phyloP scores from a whole-genome alignment of 768 basidiomycete species.

The Kwoniella dendrophila region DNA sequence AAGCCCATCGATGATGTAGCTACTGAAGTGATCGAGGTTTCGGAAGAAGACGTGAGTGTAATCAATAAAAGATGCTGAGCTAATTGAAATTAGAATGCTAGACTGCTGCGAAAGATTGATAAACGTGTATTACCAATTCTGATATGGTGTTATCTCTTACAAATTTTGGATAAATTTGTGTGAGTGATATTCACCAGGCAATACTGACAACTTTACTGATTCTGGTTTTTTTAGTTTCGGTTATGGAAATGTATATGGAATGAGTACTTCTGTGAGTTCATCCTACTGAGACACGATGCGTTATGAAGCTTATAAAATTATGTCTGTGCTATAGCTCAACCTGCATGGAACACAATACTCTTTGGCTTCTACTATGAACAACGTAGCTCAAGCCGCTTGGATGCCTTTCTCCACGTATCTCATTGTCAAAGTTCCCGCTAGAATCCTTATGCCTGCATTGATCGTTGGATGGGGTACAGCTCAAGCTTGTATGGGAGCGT shows the following conservation, averaged over 20 bases:
- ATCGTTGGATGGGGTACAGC: slow-evolving; percentile 49
- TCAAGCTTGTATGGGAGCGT: slow-evolving; percentile 38
- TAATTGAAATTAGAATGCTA: slow-evolving; percentile 35
- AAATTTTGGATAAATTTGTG: slow-evolving; percentile 45
- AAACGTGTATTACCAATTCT: slow-evolving; percentile 41
- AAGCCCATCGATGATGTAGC: slow-evolving; percentile 19
- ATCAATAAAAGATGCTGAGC: too few relatives aligned
- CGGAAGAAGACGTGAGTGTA: slow-evolving; percentile 50
- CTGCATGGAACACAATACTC: slow-evolving; percentile 11
- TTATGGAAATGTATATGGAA: slow-evolving; percentile 46
- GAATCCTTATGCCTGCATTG: slow-evolving; percentile 43
- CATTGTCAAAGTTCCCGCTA: slow-evolving; percentile 46
- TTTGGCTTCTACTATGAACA: slow-evolving; percentile 33
- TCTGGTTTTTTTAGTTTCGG: slow-evolving; percentile 28
- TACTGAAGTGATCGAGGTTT: slow-evolving; percentile 38
- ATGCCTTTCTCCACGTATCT: slow-evolving; percentile 52
- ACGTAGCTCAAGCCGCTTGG: slow-evolving; percentile 51
- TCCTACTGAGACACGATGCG: too few relatives aligned
- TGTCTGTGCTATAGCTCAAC: not conserved
- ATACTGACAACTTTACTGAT: not conserved
- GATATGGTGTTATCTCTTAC: slow-evolving; percentile 47
- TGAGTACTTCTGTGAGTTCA: slow-evolving; percentile 18
- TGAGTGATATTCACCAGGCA: not conserved
- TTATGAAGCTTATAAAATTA: too few relatives aligned
- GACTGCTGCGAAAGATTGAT: slow-evolving; percentile 45